These are phyloP conservation scores for Yarrowia osloensis DNA, from an alignment of 805 yeast species.

Conservation along the genomic window DNA sequence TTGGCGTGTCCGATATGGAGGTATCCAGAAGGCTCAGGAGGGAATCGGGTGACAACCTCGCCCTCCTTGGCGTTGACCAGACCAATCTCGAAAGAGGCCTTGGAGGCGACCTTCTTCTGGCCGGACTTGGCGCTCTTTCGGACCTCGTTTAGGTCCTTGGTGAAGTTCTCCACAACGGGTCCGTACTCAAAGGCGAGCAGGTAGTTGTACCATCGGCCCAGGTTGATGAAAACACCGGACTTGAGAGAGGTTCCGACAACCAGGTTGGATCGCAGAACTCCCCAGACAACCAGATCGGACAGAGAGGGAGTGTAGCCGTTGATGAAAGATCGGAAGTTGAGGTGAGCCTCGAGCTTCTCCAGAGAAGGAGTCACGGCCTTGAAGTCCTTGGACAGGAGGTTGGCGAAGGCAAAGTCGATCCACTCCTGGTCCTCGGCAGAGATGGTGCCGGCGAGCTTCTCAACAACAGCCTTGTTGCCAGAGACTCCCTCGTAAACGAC, in stretches of 20 bases:
- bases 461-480: constrained; percentile 14
- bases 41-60: constrained; percentile 97
- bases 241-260: constrained; percentile 89
- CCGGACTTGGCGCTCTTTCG: constrained; percentile 69
- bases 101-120: constrained; percentile 79
- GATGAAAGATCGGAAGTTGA: constrained; percentile 81
- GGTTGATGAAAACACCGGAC: constrained; percentile 77
- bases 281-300: constrained; percentile 92
- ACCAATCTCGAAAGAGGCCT: constrained; percentile 93
- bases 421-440: constrained; percentile 52
- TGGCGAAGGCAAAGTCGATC: constrained; percentile 66
- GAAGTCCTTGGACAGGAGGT: constrained; percentile 81
- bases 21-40: constrained; percentile 99
- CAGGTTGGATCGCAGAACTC: constrained; percentile 88
- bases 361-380: constrained; percentile 76
- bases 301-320: constrained; percentile 65
- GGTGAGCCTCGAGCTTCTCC: constrained; percentile 77
- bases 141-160: constrained; percentile 69
- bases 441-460: constrained; percentile 37
- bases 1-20: constrained; percentile 99
- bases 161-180: constrained; percentile 63
- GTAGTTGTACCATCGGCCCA: constrained; percentile 90
- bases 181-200: constrained; percentile 67
- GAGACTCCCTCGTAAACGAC: constrained; percentile 21
- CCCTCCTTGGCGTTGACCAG: constrained; percentile 90